Percentiles rank a stretch among this genome's conserved stretches.
These are phyloP conservation scores for Lactarius indigo DNA, from an alignment of 768 basidiomycete genomes.

Conservation along the genomic window DNA sequence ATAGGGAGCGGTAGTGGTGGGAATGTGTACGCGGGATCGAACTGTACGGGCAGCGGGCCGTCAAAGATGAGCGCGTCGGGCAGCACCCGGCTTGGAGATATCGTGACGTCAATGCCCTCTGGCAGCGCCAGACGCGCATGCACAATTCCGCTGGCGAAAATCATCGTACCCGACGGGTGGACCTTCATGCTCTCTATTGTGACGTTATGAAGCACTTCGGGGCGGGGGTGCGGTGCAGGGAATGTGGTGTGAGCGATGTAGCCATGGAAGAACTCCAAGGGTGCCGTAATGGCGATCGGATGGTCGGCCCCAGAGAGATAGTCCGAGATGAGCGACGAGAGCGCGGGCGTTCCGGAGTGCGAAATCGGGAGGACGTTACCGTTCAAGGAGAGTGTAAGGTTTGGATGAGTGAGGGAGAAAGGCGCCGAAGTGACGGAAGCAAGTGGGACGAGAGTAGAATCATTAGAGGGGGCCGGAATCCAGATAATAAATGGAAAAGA, in stretches of 20 bases:
- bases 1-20: neutral
- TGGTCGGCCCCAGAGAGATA: conserved; percentile 59
- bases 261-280: conserved; percentile 45
- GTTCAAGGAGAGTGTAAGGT: conserved; percentile 54
- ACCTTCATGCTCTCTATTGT: conserved; percentile 76
- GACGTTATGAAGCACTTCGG: conserved; percentile 64
- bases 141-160: conserved; percentile 70
- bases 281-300: conserved; percentile 54
- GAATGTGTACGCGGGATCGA: neutral
- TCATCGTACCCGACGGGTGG: conserved; percentile 41
- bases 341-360: conserved; percentile 35
- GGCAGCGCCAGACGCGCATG: conserved; percentile 66
- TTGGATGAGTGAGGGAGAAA: conserved; percentile 62
- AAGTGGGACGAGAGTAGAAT: conserved; percentile 38
- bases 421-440: conserved; percentile 54
- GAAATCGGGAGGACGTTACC: conserved; percentile 58
- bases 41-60: conserved; percentile 35
- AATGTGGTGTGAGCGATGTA: conserved; percentile 49
- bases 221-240: conserved; percentile 61
- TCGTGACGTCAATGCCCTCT: conserved; percentile 58
- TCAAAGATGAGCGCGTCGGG: conserved; percentile 80
- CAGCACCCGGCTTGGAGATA: conserved; percentile 60
- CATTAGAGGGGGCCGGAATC: conserved; percentile 36
- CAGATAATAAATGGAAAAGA: conserved; percentile 60
- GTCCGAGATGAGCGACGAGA: conserved; percentile 61